Percentiles rank a stretch among this genome's conserved stretches.
phyloP scores from a whole-genome alignment of 83 land plant species.

The Picea abies region DNA sequence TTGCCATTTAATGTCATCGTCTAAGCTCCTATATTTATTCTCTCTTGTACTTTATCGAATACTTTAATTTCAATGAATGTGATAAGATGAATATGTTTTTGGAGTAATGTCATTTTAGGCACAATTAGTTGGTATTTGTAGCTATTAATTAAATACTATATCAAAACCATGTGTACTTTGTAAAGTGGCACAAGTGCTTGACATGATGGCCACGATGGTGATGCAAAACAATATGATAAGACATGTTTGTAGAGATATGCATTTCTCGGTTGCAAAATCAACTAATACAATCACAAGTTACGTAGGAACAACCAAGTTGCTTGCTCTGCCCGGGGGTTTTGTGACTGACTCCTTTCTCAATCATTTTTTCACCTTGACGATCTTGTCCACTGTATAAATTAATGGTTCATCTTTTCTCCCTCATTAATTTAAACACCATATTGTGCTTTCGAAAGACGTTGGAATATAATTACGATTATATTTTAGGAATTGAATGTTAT shows the following conservation, averaged over 20 bases:
- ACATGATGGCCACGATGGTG: background rate
- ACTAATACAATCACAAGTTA: slow-evolving; percentile 3
- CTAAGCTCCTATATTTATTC: no score
- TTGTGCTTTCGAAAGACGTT: no score
- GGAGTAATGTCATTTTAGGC: no score
- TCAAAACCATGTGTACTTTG: background rate
- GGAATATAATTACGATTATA: no score
- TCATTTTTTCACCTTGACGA: background rate
- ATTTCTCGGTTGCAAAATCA: background rate
- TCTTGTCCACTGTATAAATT: background rate
- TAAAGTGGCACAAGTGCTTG: background rate
- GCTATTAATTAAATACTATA: no score
- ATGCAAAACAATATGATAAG: background rate
- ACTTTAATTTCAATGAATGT: no score
- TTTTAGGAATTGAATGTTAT: no score
- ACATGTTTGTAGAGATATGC: background rate
- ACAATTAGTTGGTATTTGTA: no score
- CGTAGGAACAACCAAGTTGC: background rate
- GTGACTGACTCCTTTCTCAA: background rate
- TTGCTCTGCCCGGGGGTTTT: background rate
- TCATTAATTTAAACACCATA: no score
- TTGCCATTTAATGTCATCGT: no score
- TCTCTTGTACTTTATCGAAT: no score
- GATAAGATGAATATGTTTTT: no score
- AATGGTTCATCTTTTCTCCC: background rate